Conservation (phyloP, 2,329 filamentous ascomycete genomes). For the Sporothrix euskadiensis region DNA sequence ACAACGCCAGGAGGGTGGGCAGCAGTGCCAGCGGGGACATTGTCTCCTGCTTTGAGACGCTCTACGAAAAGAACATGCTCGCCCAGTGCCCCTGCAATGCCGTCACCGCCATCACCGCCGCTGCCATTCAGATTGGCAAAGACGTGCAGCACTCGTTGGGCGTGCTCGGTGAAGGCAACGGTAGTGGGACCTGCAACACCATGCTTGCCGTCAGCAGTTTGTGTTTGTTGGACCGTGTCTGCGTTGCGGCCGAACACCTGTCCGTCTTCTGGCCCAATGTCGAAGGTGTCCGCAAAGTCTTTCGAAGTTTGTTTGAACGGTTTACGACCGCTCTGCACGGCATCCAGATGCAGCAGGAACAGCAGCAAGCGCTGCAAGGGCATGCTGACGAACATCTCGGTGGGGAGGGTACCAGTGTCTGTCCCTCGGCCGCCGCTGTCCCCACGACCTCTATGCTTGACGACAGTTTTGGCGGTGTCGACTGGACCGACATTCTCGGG, state of each 20-base stretch:
- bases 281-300: constrained; percentile 26
- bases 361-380: neutral
- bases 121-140: constrained; percentile 26
- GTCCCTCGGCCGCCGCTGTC: neutral
- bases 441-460: neutral
- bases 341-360: constrained; percentile 15
- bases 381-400: neutral
- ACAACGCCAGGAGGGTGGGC: neutral
- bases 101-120: constrained; percentile 23
- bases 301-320: constrained; percentile 25
- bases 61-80: constrained; percentile 16
- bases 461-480: constrained; percentile 16
- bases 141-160: constrained; percentile 25
- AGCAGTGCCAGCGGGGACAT: constrained; percentile 23
- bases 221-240: constrained; percentile 25
- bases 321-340: constrained; percentile 21
- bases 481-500: constrained; percentile 27
- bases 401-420: neutral
- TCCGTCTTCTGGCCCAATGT: constrained; percentile 28
- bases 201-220: constrained; percentile 26
- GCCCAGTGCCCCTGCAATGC: constrained; percentile 26
- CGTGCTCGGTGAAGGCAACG: neutral
- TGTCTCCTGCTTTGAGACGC: constrained; percentile 19
- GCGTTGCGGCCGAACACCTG: constrained; percentile 18
- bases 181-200: neutral